Conservation (phyloP, 441 rosid genomes). For the Cnidoscolus chayamansa region DNA sequence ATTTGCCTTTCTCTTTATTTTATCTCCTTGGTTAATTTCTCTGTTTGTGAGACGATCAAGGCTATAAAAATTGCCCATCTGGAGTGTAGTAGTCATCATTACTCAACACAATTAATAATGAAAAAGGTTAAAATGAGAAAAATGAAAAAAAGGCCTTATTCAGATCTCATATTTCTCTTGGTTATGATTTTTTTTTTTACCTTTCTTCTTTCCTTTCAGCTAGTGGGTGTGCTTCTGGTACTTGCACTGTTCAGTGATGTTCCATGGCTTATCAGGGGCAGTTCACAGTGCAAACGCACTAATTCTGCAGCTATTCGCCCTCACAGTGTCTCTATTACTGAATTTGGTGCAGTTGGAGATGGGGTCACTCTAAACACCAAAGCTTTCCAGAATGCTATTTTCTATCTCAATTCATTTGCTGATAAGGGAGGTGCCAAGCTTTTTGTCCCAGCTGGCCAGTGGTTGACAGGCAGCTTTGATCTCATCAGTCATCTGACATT, state of each 20-base stretch:
- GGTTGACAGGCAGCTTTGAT: constrained; percentile 97
- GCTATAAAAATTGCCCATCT: background rate
- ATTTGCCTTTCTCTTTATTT: constrained; percentile 11
- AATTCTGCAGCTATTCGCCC: constrained; percentile 51
- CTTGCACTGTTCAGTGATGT: constrained; percentile 45
- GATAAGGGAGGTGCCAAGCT: constrained; percentile 99
- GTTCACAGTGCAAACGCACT: constrained; percentile 50
- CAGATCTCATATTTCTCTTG: constrained; percentile 18
- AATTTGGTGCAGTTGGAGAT: constrained; percentile 97
- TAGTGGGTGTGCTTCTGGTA: constrained; percentile 66
- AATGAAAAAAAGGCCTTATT: background rate
- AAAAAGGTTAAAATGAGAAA: background rate
- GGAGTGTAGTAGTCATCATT: background rate
- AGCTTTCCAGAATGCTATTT: constrained; percentile 97
- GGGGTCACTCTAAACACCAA: constrained; percentile 90
- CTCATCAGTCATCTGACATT: constrained; percentile 91
- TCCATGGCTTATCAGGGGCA: constrained; percentile 51
- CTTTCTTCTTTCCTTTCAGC: constrained; percentile 40
- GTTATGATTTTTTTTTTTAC: constrained; percentile 4
- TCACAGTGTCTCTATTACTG: constrained; percentile 90
- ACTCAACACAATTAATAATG: background rate
- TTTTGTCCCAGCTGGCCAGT: constrained; percentile 87
- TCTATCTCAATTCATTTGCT: constrained; percentile 89
- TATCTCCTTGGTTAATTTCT: constrained; percentile 6
- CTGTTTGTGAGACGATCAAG: constrained; percentile 10